phyloP scores from a whole-genome alignment of 192 early-diverging fungal species.

The Helicostylum pulchrum region DNA sequence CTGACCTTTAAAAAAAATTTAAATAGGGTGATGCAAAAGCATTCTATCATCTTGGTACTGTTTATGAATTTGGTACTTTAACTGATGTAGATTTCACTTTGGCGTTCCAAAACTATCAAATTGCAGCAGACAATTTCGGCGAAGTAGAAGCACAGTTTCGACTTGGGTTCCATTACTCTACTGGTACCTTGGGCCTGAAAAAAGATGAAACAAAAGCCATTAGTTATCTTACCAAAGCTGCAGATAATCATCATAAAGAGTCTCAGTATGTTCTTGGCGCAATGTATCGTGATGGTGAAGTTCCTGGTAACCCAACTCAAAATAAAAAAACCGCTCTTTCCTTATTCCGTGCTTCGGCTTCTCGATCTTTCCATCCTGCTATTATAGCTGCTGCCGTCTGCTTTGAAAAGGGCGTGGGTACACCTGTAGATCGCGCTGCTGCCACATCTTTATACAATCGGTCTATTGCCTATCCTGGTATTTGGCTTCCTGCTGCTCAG shows the following conservation, averaged over 20 bases:
- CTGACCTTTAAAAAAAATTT: not conserved
- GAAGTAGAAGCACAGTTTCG: conserved; percentile 28
- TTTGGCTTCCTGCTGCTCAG: conserved; percentile 21
- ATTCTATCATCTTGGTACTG: conserved; percentile 27
- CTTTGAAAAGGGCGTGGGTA: conserved; percentile 38
- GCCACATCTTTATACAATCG: conserved; percentile 30
- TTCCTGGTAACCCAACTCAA: not conserved
- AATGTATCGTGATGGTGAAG: conserved; percentile 20
- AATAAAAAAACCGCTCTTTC: conserved; percentile 21
- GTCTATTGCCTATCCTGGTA: conserved; percentile 18
- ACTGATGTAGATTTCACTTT: conserved; percentile 23
- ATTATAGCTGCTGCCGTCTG: conserved; percentile 30
- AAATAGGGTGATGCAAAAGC: conserved; percentile 28
- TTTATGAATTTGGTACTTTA: conserved; percentile 30
- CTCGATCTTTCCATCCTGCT: conserved; percentile 25
- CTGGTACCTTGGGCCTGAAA: conserved; percentile 26
- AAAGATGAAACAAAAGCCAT: conserved; percentile 22
- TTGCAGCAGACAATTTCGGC: conserved; percentile 23
- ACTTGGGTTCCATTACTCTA: conserved; percentile 28
- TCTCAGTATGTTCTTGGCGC: conserved; percentile 31
- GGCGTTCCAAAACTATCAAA: conserved; percentile 28
- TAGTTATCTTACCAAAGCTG: conserved; percentile 19
- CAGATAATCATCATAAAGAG: conserved; percentile 18
- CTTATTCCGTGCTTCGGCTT: conserved; percentile 41
- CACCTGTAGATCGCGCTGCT: conserved; percentile 16